Evolutionary conservation across 352 stramenopile species (phyloP), one percentile per base, ranked within the genome.

Genomic region (Phytophthora pinifolia): DNA sequence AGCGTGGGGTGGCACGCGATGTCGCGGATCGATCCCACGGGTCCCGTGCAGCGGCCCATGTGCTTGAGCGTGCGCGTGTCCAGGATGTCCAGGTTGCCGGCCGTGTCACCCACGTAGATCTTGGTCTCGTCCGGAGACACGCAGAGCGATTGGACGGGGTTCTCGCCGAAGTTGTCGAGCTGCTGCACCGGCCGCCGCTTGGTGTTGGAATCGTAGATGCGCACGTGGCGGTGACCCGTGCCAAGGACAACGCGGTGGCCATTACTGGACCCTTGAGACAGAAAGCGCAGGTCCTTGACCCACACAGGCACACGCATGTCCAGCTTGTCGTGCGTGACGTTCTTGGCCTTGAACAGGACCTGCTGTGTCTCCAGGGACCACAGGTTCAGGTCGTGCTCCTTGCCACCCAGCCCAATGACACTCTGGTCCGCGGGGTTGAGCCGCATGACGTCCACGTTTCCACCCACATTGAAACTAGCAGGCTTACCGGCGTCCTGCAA

Each of bases 281-380:
- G 39, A 36, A 91, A 93, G 0, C 65, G 62, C 20, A 95, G 52
- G 44, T 92, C 86, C 25, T 88, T 92, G 31, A 96, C 79, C 83
- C 84, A 96, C 59, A 96, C 80, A n/a, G 88, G 88, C 46, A 95
- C 82, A 14, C 83, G 76, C 74, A 96, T 89, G 48, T 95, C 77
- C 8, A 96, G 70, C 51, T 90, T 90, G 63, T 96, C 85, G 48
- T 93, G 78, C 30, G 77, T 77, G 12, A 96, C 78, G 65, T 96
- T 96, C 67, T 93, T 92, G 57, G 76, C 86, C 42, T 77, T 82
- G 58, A 95, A 96, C 33, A 92, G 55, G 6, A 69, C 25, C 37
- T 92, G 54, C 54, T 94, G 72, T 25, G 61, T 88, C 72, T 96
- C 82, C 8, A 94, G 64, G 47, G 86, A 89, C 82, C 81, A 96